Evolutionary conservation across 495 filamentous ascomycete genomes (phyloP).

Genomic region (Penicillium ochrochloron): DNA sequence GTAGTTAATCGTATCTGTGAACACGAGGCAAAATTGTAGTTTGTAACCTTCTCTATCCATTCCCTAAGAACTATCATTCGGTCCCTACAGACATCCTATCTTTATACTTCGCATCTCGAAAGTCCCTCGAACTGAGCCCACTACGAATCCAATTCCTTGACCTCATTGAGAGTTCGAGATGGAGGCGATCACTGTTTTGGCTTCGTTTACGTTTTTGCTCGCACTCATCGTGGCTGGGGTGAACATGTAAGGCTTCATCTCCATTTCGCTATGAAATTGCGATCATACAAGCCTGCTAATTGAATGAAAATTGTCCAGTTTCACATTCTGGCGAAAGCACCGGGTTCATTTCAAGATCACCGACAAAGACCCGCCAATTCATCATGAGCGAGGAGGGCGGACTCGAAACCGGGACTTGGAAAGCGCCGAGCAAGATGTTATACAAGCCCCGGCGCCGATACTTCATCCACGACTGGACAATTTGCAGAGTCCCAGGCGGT

Average conservation of each 20-base stretch:
- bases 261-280: neutral
- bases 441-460: constrained; percentile 5
- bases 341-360: constrained; percentile 25
- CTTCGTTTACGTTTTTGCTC: constrained; percentile 22
- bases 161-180: neutral
- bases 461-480: constrained; percentile 18
- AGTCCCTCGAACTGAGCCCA: neutral
- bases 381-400: constrained; percentile 4
- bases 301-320: neutral
- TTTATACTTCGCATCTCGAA: neutral
- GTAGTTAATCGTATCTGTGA: neutral
- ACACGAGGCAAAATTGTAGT: neutral
- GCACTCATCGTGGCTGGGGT: constrained; percentile 19
- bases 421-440: neutral
- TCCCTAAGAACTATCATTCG: neutral
- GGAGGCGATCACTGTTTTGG: constrained; percentile 26
- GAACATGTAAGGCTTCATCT: constrained; percentile 19
- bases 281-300: neutral
- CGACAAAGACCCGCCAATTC: constrained; percentile 7
- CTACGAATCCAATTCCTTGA: neutral
- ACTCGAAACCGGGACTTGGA: constrained; percentile 17
- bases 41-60: neutral
- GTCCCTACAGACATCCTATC: neutral
- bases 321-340: constrained; percentile 26
- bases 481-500: neutral